phyloP scores from a whole-genome alignment of 495 filamentous ascomycete genomes.

The Aspergillus asperescens region DNA sequence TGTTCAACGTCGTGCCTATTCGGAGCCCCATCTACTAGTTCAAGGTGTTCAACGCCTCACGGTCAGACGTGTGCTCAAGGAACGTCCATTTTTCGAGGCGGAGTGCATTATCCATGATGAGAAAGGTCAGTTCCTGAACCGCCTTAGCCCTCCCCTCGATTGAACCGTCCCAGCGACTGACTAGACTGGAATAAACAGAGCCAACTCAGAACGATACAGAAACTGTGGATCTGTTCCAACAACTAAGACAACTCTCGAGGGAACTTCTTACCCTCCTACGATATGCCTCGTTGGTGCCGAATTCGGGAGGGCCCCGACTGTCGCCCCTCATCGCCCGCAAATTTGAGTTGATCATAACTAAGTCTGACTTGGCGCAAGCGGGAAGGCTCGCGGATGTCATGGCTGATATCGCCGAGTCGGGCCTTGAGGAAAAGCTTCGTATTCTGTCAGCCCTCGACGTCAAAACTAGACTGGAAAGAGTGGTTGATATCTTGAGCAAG shows the following conservation, averaged over 20 bases:
- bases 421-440: constrained; percentile 82
- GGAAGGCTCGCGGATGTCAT: constrained; percentile 94
- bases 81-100: constrained; percentile 82
- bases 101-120: constrained; percentile 61
- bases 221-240: constrained; percentile 64
- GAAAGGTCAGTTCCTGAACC: constrained; percentile 40
- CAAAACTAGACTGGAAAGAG: constrained; percentile 68
- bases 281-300: constrained; percentile 69
- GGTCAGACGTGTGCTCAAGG: constrained; percentile 66
- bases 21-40: constrained; percentile 75
- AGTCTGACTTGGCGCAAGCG: constrained; percentile 70
- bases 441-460: constrained; percentile 73
- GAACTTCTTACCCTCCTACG: constrained; percentile 77
- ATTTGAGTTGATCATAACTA: constrained; percentile 76
- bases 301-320: constrained; percentile 49
- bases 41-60: constrained; percentile 76
- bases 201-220: constrained; percentile 49
- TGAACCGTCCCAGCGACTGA: neutral
- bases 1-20: constrained; percentile 71
- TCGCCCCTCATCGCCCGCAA: constrained; percentile 80
- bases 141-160: constrained; percentile 3
- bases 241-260: constrained; percentile 73
- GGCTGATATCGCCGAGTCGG: constrained; percentile 79
- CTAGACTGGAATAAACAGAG: constrained; percentile 25
- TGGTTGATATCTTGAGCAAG: constrained; percentile 72